Percentiles rank a stretch among this genome's conserved stretches.
These are phyloP conservation scores for Tephrocybe sp. DNA, from an alignment of 768 basidiomycete genomes.

Conservation along the genomic window DNA sequence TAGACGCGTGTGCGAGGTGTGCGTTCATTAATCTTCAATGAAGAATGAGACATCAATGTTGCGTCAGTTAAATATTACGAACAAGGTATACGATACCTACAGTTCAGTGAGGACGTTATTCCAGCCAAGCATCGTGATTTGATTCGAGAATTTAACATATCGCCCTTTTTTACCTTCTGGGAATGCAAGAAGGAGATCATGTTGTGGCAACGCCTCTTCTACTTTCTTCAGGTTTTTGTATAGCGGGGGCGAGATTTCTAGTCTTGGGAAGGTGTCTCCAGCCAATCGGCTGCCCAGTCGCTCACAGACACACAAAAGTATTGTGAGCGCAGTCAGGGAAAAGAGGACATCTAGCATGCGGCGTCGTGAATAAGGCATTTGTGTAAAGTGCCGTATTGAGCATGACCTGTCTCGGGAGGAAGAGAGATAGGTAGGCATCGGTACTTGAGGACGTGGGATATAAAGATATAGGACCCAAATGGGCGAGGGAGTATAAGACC, in stretches of 20 bases:
- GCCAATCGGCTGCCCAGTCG: not conserved
- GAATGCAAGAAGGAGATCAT: constrained; percentile 32
- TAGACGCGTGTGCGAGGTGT: constrained; percentile 46
- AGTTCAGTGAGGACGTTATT: constrained; percentile 44
- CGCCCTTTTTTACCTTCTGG: constrained; percentile 39
- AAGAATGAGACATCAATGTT: not conserved
- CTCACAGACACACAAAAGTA: not conserved
- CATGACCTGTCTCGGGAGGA: no score
- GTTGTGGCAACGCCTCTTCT: constrained; percentile 37
- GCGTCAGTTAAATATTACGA: not conserved
- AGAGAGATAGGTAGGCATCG: no score
- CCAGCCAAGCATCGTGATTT: constrained; percentile 35
- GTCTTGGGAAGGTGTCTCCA: constrained; percentile 5
- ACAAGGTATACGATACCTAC: constrained; percentile 21
- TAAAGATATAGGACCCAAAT: no score
- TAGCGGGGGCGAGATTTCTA: constrained; percentile 24
- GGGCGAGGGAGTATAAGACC: no score
- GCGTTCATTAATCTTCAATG: constrained; percentile 44
- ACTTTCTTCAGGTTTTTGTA: constrained; percentile 27
- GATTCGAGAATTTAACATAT: constrained; percentile 37
- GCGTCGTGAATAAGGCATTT: no score
- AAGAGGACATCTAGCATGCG: no score
- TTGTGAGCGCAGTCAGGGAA: no score
- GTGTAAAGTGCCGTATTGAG: no score
- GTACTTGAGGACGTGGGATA: no score